Percentiles rank a stretch among this genome's conserved stretches.
Evolutionary conservation across 2,329 filamentous ascomycete species (phyloP).

Genomic region (Botryotinia narcissicola): DNA sequence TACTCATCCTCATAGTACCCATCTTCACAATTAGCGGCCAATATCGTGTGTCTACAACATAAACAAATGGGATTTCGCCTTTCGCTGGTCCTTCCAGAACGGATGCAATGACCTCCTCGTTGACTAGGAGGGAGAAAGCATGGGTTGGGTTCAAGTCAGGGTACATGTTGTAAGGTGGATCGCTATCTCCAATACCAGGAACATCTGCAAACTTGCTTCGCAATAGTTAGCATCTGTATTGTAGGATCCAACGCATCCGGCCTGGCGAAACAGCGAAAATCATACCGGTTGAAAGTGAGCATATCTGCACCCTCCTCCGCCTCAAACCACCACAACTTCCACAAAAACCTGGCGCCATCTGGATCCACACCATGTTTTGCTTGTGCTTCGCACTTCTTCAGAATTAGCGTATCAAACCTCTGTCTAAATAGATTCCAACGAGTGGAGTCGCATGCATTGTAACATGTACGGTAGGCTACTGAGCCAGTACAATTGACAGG

Average conservation of each 20-base stretch:
- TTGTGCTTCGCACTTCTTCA: background rate
- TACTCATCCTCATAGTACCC: no score
- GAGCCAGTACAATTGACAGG: background rate
- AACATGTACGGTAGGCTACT: background rate
- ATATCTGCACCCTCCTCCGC: background rate
- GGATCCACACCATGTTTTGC: background rate
- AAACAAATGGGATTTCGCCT: background rate
- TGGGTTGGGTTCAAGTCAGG: background rate
- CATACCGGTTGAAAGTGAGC: background rate
- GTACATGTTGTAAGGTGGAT: background rate
- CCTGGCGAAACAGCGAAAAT: background rate
- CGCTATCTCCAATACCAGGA: background rate
- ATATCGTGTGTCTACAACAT: background rate
- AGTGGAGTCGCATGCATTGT: background rate
- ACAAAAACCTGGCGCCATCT: background rate
- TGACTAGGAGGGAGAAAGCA: background rate
- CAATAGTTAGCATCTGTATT: background rate
- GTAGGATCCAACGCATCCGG: background rate
- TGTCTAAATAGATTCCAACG: background rate
- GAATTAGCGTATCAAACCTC: background rate
- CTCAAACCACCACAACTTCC: background rate
- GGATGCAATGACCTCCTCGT: background rate
- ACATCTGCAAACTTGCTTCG: background rate
- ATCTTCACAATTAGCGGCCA: no score
- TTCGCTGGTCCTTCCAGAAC: background rate